A percentile compares a stretch with the other conserved stretches of the same genome.
Evolutionary conservation across 1,284 basidiomycete species (phyloP).

Genomic region (Termitomyces sp.): DNA sequence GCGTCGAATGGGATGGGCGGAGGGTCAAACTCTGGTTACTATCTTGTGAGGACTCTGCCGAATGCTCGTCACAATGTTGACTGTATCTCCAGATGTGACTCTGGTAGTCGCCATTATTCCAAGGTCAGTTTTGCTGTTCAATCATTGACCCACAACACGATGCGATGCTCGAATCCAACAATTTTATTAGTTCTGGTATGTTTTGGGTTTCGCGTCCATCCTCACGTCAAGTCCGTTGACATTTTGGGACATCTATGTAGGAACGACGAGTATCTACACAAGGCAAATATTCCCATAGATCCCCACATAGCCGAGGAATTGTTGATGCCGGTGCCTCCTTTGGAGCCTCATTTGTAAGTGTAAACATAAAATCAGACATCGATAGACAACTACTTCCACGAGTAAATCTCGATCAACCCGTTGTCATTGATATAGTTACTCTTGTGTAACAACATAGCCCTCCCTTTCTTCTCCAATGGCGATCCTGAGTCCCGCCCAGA

Average conservation of each 20-base stretch:
- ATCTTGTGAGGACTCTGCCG: conserved; percentile 55
- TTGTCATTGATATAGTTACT: conserved; percentile 29
- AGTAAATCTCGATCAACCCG: neutral
- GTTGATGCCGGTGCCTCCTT: conserved; percentile 25
- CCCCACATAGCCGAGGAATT: conserved; percentile 49
- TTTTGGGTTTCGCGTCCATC: neutral
- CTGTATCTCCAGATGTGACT: conserved; percentile 61
- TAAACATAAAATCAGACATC: neutral
- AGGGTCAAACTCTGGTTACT: conserved; percentile 73
- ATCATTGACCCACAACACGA: conserved; percentile 8
- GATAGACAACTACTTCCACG: neutral
- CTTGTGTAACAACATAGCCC: conserved; percentile 52
- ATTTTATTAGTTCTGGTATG: conserved; percentile 31
- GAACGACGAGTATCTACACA: conserved; percentile 74
- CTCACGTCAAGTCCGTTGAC: conserved; percentile 7
- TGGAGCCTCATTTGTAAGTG: conserved; percentile 13
- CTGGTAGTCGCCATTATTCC: conserved; percentile 81
- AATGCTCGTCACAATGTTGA: neutral
- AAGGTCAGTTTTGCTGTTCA: conserved; percentile 49
- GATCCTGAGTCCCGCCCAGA: conserved; percentile 74
- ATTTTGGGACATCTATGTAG: conserved; percentile 32
- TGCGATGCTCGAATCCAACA: neutral
- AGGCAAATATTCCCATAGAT: conserved; percentile 58
- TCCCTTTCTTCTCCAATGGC: conserved; percentile 56
- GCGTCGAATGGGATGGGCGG: conserved; percentile 63